Base-by-base conservation (phyloP, 2,329 filamentous ascomycete species). In the Aspergillus floridensis region DNA sequence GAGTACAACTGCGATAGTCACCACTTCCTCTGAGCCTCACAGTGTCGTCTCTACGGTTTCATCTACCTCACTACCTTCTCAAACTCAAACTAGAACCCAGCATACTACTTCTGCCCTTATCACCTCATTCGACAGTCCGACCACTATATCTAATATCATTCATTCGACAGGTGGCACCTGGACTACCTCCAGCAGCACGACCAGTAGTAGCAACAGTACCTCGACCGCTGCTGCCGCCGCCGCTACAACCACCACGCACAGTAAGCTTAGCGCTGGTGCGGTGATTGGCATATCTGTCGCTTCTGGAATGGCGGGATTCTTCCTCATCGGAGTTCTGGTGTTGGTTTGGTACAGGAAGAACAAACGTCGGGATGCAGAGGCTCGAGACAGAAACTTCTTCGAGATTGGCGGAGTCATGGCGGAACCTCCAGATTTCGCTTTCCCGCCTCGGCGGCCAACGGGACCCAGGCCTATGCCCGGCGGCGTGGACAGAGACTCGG, bases 351-450 rank as follows among this genome's bases (percentile, higher is more conserved):
- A 70, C 50, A 68, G 70, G 32, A 70, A 63, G 59, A 66, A 70
- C 54, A 70, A 66, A 56, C 67, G 67, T 16, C 69, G 62, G 22
- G 62, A 66, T 6, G 59, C 63, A n/a, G 35, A 63, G 35, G 58
- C 61, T 5, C 62, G 66, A 35, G 61, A 72, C 24, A 65, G 61
- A 5, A 63, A 74, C 46, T 66, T 59, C 46, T 77, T 76, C 50
- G 76, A 78, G 53, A 77, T 76, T 59, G 76, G 75, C 26, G 76
- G 74, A 2, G 57, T 65, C 11, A 76, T 77, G 74, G 65, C 71
- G 31, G 74, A 77, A 53, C 74, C 73, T 29, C 68, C 68, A 3
- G 68, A 71, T 19, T 76, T 76, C 48, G 63, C 63, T 22, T 59
- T 65, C 11, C 64, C 70, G 16, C 69, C 69, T 24, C 65, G 57